Base-by-base conservation (phyloP, 2,329 filamentous ascomycete genomes). In the Pezicula rhizophila region DNA sequence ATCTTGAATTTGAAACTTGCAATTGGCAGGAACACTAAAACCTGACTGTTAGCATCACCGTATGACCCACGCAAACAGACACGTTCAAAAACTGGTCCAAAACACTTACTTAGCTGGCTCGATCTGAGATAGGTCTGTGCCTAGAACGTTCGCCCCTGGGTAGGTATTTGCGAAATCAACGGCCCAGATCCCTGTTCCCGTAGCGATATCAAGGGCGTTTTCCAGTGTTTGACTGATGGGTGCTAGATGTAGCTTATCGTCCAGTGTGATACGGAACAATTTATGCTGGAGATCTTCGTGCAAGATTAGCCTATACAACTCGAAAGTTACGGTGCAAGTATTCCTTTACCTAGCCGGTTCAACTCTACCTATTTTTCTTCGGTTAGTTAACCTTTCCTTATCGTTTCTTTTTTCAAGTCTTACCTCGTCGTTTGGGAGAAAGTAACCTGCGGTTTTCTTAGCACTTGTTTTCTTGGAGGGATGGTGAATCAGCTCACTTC, bases 81-180 rank as follows among this genome's bases (percentile, higher is more conserved):
- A 23, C n/a, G n/a, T 23, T 23, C 1, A 23, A 23, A 23, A 23
- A 23, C 1, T 1, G 6, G 23, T 7, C 5, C 1, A 23, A 23
- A 23, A 75, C 64, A 52, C 77, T 78, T 17, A 72, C 23, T 69
- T 20, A 74, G 75, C 67, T 7, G 79, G 79, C 58, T 82, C 79
- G 51, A 82, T 81, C 45, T 77, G 75, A 42, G 76, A 74, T 20
- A 84, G 67, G 59, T 84, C 80, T 25, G 82, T 65, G 18, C 80
- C 81, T 26, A 77, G 64, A 46, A 84, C 78, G 64, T 78, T 75
- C 42, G 80, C 75, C 17, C 77, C 62, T 8, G 72, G 71, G 60
- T 78, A 82, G 61, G 44, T 23, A 33, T 52, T 40, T 25, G 20
- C 50, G 23, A 45, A 49, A 1, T 49, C 47, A 25, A 49, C 38